These are phyloP conservation scores for Scheffersomyces titani DNA, from an alignment of 1,139 yeast genomes.

Conservation along the genomic window DNA sequence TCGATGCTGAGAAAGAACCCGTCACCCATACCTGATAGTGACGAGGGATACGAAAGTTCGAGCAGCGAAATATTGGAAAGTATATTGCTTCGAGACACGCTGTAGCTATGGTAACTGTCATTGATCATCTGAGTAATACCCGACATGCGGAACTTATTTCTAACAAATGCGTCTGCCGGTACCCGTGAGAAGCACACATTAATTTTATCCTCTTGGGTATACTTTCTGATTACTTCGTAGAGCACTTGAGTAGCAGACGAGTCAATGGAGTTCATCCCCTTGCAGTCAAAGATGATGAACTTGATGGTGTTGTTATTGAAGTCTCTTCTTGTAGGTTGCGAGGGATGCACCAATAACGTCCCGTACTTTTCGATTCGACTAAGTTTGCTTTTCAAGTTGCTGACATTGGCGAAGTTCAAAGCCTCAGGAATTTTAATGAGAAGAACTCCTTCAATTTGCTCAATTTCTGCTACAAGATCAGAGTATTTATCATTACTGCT, in stretches of 20 bases:
- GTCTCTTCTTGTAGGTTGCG: constrained; percentile 30
- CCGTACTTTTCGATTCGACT: constrained; percentile 30
- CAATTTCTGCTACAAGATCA: constrained; percentile 27
- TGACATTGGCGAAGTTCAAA: constrained; percentile 30
- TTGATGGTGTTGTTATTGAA: constrained; percentile 22
- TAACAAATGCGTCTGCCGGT: constrained; percentile 19
- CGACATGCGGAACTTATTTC: constrained; percentile 21
- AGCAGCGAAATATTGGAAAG: not conserved
- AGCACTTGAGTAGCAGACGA: constrained; percentile 34
- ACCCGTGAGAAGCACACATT: constrained; percentile 29
- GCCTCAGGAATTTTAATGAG: constrained; percentile 35
- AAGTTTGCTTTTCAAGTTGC: constrained; percentile 26
- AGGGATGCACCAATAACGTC: constrained; percentile 28
- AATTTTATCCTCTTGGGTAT: constrained; percentile 20
- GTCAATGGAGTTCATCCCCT: constrained; percentile 35
- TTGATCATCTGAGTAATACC: constrained; percentile 29
- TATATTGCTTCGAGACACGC: not conserved
- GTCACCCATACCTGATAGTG: constrained; percentile 27
- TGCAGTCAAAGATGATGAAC: constrained; percentile 32
- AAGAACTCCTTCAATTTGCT: constrained; percentile 32
- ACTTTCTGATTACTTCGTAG: constrained; percentile 26
- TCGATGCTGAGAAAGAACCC: constrained; percentile 37
- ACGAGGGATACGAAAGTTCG: constrained; percentile 1
- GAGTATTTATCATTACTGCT: constrained; percentile 14
- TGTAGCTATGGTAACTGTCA: constrained; percentile 9